Conservation (phyloP, 768 basidiomycete species). For the Kwoniella dendrophila region DNA sequence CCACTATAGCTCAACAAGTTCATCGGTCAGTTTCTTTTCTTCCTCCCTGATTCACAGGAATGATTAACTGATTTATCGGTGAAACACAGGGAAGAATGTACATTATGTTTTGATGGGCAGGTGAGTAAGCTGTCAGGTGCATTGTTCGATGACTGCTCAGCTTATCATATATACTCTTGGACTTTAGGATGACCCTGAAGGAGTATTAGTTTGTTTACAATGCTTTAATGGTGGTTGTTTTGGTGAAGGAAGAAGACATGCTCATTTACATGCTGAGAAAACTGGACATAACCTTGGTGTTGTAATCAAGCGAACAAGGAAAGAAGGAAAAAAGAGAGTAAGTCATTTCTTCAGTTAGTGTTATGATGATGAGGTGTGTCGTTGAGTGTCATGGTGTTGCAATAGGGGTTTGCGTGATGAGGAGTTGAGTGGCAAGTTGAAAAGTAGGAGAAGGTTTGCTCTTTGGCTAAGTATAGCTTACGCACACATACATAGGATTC, state of each 20-base stretch:
- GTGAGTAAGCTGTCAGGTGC: conserved; percentile 56
- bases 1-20: conserved; percentile 40
- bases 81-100: conserved; percentile 83
- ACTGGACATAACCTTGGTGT: conserved; percentile 74
- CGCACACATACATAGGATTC: conserved; percentile 65
- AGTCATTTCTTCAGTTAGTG: conserved; percentile 53
- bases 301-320: conserved; percentile 75
- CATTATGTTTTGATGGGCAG: conserved; percentile 95
- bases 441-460: not conserved
- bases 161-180: not conserved
- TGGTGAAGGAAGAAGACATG: conserved; percentile 66
- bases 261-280: conserved; percentile 70
- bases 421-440: not conserved
- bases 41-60: not conserved
- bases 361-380: not conserved
- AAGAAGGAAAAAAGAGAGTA: conserved; percentile 68
- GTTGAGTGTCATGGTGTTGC: conserved; percentile 3
- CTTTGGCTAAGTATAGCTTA: no score
- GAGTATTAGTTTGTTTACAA: conserved; percentile 82
- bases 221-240: conserved; percentile 96
- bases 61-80: conserved; percentile 15
- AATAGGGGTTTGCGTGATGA: no score
- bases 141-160: not conserved
- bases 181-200: conserved; percentile 68
- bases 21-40: conserved; percentile 34